Evolutionary conservation across 306 rosid genomes (phyloP).

Genomic region (Dalbergia oliveri): DNA sequence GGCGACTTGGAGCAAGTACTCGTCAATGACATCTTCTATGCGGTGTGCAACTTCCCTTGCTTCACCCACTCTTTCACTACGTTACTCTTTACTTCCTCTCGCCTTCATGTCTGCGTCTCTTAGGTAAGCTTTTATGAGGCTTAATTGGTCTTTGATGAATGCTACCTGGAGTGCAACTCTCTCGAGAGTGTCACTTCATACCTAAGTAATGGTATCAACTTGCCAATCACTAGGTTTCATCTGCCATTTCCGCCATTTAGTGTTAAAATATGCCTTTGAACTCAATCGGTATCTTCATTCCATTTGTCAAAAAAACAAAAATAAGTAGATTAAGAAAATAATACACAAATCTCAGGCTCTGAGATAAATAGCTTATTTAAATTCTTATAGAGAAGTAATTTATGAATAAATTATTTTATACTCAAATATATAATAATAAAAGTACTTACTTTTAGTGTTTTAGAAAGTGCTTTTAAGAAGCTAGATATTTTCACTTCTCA

Average conservation of each 20-base stretch:
- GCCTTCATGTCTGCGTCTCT: constrained; percentile 28
- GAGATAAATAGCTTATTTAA: too few relatives aligned
- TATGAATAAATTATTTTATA: too few relatives aligned
- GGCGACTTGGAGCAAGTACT: constrained; percentile 18
- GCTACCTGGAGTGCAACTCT: background rate
- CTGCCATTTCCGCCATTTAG: background rate
- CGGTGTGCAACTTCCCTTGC: constrained; percentile 21
- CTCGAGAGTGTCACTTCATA: background rate
- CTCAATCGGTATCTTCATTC: too few relatives aligned
- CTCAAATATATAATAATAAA: too few relatives aligned
- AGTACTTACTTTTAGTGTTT: too few relatives aligned
- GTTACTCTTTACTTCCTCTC: background rate
- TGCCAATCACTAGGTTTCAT: constrained; percentile 1
- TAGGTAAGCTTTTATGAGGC: background rate
- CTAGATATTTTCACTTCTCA: too few relatives aligned
- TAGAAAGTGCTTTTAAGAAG: too few relatives aligned
- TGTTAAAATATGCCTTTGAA: too few relatives aligned
- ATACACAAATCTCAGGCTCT: too few relatives aligned
- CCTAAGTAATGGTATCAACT: background rate
- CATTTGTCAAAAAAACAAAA: too few relatives aligned
- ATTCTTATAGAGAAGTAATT: too few relatives aligned
- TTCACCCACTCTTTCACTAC: constrained; percentile 2
- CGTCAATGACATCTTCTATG: constrained; percentile 31
- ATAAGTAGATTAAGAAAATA: too few relatives aligned
- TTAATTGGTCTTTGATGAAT: background rate